Conservation (phyloP, 2,329 filamentous ascomycete genomes). For the Byssothecium circinans region DNA sequence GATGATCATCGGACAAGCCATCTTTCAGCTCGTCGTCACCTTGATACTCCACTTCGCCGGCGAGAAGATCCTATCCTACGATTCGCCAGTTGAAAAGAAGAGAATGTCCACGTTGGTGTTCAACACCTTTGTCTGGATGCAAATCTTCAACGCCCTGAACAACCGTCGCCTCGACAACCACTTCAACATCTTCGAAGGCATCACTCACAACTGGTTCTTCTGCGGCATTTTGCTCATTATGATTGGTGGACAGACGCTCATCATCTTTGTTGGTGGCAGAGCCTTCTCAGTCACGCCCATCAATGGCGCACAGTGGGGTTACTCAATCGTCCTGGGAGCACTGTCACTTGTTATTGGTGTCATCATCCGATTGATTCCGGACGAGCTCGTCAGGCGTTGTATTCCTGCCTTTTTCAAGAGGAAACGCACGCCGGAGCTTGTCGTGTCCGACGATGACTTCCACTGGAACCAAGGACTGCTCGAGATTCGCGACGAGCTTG, state of each 20-base stretch:
- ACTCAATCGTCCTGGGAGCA: constrained; percentile 79
- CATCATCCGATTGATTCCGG: constrained; percentile 79
- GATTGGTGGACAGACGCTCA: constrained; percentile 85
- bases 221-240: constrained; percentile 82
- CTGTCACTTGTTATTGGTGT: constrained; percentile 85
- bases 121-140: constrained; percentile 99
- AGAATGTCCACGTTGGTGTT: constrained; percentile 80
- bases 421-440: constrained; percentile 46
- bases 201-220: constrained; percentile 86
- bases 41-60: constrained; percentile 82
- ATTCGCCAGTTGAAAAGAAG: constrained; percentile 49
- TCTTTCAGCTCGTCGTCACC: constrained; percentile 81
- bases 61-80: constrained; percentile 61
- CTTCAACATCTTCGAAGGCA: constrained; percentile 93
- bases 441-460: constrained; percentile 51
- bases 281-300: constrained; percentile 77
- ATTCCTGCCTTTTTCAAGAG: constrained; percentile 48
- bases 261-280: constrained; percentile 80
- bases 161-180: constrained; percentile 92
- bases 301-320: constrained; percentile 78
- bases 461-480: constrained; percentile 70
- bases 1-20: constrained; percentile 92
- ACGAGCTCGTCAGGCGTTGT: constrained; percentile 58
- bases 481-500: constrained; percentile 78
- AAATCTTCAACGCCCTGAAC: constrained; percentile 98